Base-by-base conservation (phyloP, 768 basidiomycete species). In the Fomitopsis pulvina region DNA sequence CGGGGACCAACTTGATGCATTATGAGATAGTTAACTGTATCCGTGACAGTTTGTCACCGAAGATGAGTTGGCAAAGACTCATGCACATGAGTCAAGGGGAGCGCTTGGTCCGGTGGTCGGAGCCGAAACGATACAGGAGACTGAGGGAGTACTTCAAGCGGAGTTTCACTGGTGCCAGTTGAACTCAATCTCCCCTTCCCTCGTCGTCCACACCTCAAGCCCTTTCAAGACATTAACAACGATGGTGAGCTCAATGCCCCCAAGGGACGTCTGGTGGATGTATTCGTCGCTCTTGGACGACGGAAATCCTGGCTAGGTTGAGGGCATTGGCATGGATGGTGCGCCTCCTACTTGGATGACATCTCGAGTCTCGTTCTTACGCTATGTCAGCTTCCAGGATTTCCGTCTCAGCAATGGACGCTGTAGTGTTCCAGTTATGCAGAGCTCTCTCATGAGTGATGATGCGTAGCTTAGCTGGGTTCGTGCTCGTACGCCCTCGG, bases 381-480 rank as follows among this genome's bases (percentile, higher is more conserved):
- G 6, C 7, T 4, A 16, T n/a, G 37, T 52, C 38, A 47, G 44
- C 3, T 37, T 8, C 45, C 58, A 59, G 58, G 50, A 51, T 39
- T n/a, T 25, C 52, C 43, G 20, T 28, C 41, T 42, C 49, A 51
- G 45, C 50, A 51, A 43, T 32, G n/a, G 20, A 34, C 21, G 32
- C 34, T 47, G 22, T 24, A 5, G 14, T 25, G 45, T 47, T 32
- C 45, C 22, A 21, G 45, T 50, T 57, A 39, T 34, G 70, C 71
- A 48, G 75, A 79, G 75, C 69, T 44, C 60, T 41, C 42, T 27
- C 11, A n/a, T 20, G 47, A 44, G 52, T 25, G 34, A 48, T 59
- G 71, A 68, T 51, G 72, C 64, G 52, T 54, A 47, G 48, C 64
- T 54, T 54, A 63, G 74, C 75, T 76, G 75, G 74, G 70, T 66